Conservation (phyloP, 108 stramenopile species). For the Cyclotella baltica region DNA sequence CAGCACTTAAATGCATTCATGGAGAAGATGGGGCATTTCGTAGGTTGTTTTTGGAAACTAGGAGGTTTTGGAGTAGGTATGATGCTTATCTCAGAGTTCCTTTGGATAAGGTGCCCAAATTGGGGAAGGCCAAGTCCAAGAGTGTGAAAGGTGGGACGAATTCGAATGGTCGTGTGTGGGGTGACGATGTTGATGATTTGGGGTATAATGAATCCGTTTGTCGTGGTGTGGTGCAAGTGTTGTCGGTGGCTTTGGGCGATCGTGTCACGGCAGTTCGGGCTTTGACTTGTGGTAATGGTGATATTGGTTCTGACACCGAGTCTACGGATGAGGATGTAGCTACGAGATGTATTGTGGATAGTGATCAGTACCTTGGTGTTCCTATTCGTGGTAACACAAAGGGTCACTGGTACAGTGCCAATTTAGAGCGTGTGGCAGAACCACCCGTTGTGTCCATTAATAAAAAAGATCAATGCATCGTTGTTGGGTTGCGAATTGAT, state of each 20-base stretch:
- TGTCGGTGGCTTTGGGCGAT: constrained; percentile 75
- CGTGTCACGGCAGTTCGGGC: constrained; percentile 62
- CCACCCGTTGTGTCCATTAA: constrained; percentile 38
- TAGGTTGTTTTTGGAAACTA: constrained; percentile 64
- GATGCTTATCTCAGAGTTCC: constrained; percentile 77
- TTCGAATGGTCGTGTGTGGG: constrained; percentile 40
- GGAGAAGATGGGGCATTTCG: constrained; percentile 60
- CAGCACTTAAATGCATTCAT: constrained; percentile 34
- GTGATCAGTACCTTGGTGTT: constrained; percentile 44
- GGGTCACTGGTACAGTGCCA: constrained; percentile 20
- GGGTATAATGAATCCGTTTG: constrained; percentile 61
- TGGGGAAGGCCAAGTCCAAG: constrained; percentile 2
- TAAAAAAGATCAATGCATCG: constrained; percentile 36
- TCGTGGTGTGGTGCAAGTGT: constrained; percentile 56
- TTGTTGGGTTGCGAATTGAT: constrained; percentile 73
- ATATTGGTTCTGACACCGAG: constrained; percentile 19
- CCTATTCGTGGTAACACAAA: constrained; percentile 43
- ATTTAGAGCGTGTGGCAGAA: constrained; percentile 8
- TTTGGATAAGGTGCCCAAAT: constrained; percentile 46
- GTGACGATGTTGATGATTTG: constrained; percentile 49
- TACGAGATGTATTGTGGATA: constrained; percentile 35
- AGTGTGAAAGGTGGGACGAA: constrained; percentile 13
- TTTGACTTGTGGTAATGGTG: constrained; percentile 81
- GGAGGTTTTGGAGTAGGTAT: constrained; percentile 81
- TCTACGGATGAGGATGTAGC: constrained; percentile 30